phyloP scores from a whole-genome alignment of 1,284 basidiomycete genomes.

The Leccinum pachyderme region DNA sequence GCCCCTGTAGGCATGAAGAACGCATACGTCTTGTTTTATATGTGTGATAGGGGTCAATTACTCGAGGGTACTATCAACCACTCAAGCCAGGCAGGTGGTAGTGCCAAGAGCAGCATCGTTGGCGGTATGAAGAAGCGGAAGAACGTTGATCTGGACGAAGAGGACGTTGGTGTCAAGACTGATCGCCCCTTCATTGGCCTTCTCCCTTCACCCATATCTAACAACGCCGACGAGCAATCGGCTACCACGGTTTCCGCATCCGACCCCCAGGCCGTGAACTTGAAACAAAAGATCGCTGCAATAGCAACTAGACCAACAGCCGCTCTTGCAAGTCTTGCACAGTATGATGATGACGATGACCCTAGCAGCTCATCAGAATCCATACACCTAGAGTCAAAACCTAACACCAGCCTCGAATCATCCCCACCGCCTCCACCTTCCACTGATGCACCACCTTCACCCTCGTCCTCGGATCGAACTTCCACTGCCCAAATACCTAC shows the following conservation, averaged over 20 bases:
- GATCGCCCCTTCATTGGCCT: constrained; percentile 63
- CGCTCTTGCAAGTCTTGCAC: constrained; percentile 49
- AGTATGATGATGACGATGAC: constrained; percentile 56
- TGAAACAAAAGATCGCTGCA: constrained; percentile 65
- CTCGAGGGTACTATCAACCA: constrained; percentile 58
- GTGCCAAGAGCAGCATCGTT: constrained; percentile 41
- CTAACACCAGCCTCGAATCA: constrained; percentile 26
- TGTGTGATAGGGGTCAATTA: constrained; percentile 72
- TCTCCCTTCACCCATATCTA: constrained; percentile 47
- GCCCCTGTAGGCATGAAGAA: constrained; percentile 67
- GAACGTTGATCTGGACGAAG: constrained; percentile 42
- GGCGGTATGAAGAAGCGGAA: constrained; percentile 66
- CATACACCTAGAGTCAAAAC: constrained; percentile 24
- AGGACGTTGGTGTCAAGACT: constrained; percentile 50
- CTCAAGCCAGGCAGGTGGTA: constrained; percentile 11
- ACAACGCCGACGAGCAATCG: constrained; percentile 10
- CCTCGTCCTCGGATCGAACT: constrained; percentile 20
- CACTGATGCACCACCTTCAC: constrained; percentile 28
- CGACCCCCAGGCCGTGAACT: constrained; percentile 59
- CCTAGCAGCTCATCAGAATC: constrained; percentile 30
- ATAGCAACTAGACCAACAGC: constrained; percentile 35
- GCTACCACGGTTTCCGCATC: constrained; percentile 7
- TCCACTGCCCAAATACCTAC: constrained; percentile 22
- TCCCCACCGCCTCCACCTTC: constrained; percentile 29
- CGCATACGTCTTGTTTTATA: constrained; percentile 94